phyloP scores from a whole-genome alignment of 495 filamentous ascomycete species.

The Ascobolus immersus region DNA sequence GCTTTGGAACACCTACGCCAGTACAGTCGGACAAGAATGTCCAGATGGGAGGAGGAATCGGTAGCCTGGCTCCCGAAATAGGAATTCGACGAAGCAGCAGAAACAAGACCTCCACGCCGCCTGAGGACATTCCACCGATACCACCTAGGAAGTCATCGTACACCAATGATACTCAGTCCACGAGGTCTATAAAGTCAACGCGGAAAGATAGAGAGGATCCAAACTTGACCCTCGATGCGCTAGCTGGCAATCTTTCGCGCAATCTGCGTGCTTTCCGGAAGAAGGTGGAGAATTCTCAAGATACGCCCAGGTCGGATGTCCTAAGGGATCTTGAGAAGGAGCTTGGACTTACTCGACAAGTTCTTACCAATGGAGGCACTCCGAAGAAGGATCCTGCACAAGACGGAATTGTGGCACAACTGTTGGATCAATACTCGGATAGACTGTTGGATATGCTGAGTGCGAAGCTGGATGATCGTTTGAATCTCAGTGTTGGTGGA shows the following conservation, averaged over 20 bases:
- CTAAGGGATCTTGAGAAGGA: conserved; percentile 57
- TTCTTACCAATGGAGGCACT: conserved; percentile 32
- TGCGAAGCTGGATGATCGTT: conserved; percentile 31
- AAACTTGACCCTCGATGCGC: conserved; percentile 12
- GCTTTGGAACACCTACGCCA: conserved; percentile 18
- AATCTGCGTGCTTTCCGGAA: conserved; percentile 55
- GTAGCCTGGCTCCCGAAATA: conserved; percentile 10
- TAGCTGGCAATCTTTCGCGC: conserved; percentile 13
- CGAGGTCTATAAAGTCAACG: no score
- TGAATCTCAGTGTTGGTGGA: no score
- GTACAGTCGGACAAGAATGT: no score
- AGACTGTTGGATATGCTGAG: conserved; percentile 42
- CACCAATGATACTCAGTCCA: no score
- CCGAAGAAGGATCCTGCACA: conserved; percentile 19
- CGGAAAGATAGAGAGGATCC: no score
- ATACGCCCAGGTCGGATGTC: conserved; percentile 35
- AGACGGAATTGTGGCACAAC: conserved; percentile 28
- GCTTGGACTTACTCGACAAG: conserved; percentile 45
- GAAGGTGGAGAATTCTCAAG: conserved; percentile 35
- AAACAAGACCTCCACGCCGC: conserved; percentile 24
- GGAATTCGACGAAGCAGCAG: conserved; percentile 12
- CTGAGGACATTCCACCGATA: no score
- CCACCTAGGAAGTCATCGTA: no score
- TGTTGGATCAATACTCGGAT: conserved; percentile 50
- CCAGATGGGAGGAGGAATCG: no score